Percentiles rank a stretch among this genome's conserved stretches.
Evolutionary conservation across 2,329 filamentous ascomycete species (phyloP).

Genomic region (Colletotrichum sp.): DNA sequence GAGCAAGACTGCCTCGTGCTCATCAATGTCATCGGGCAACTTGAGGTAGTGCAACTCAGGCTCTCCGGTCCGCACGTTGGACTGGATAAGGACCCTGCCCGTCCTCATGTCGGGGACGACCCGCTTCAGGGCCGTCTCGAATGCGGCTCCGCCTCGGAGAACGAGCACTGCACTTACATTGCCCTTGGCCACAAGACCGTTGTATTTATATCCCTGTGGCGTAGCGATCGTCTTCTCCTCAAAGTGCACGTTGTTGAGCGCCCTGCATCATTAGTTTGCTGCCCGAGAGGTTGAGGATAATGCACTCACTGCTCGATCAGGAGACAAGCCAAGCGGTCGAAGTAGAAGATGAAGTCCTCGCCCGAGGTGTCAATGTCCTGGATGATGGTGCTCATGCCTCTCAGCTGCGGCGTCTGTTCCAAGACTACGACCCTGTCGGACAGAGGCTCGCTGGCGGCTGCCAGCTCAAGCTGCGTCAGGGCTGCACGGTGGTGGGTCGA

Average conservation of each 20-base stretch:
- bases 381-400: constrained; percentile 89
- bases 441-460: constrained; percentile 73
- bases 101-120: constrained; percentile 93
- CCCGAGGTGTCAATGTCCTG: constrained; percentile 78
- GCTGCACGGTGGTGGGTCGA: constrained; percentile 83
- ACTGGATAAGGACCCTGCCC: constrained; percentile 89
- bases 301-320: constrained; percentile 75
- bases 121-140: constrained; percentile 86
- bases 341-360: constrained; percentile 98
- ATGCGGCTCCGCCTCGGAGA: constrained; percentile 84
- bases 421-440: constrained; percentile 78
- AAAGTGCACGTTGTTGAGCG: constrained; percentile 79
- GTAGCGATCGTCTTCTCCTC: constrained; percentile 69
- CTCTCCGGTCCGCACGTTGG: constrained; percentile 82
- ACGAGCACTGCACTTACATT: constrained; percentile 87
- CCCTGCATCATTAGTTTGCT: constrained; percentile 49
- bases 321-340: constrained; percentile 85
- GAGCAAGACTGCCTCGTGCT: constrained; percentile 82
- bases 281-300: too few species aligned
- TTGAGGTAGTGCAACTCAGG: constrained; percentile 92
- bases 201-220: constrained; percentile 71
- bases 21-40: constrained; percentile 74
- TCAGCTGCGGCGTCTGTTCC: constrained; percentile 78
- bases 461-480: constrained; percentile 75
- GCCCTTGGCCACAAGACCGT: constrained; percentile 73